Conservation (phyloP, 2,329 filamentous ascomycete species). For the Trichoderma brevicompactum region DNA sequence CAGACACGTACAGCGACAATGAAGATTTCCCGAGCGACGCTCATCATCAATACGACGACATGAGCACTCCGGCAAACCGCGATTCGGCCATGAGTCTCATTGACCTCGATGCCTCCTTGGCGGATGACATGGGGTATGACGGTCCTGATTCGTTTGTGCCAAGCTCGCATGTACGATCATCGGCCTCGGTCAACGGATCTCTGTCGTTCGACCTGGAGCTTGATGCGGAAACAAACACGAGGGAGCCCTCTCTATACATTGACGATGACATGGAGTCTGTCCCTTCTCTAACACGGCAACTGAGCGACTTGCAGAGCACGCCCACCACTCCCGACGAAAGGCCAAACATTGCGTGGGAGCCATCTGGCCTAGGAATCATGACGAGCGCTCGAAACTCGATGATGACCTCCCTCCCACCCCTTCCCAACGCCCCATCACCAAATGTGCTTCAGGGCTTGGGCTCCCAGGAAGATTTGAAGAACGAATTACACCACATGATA, state of each 20-base stretch:
- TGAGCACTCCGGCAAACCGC: constrained; percentile 40
- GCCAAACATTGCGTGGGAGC: constrained; percentile 23
- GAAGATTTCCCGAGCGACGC: constrained; percentile 4
- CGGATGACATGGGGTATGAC: constrained; percentile 35
- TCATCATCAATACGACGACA: constrained; percentile 16
- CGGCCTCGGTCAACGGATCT: constrained; percentile 29
- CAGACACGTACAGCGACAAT: constrained; percentile 18
- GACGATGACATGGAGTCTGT: constrained; percentile 27
- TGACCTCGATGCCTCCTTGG: constrained; percentile 26
- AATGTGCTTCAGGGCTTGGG: constrained; percentile 24
- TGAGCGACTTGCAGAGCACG: constrained; percentile 24
- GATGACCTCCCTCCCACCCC: constrained; percentile 17
- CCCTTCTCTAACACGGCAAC: constrained; percentile 24
- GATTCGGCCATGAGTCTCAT: constrained; percentile 32
- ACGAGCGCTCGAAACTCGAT: constrained; percentile 16
- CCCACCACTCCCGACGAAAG: constrained; percentile 27
- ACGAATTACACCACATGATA: constrained; percentile 25
- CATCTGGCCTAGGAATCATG: constrained; percentile 26
- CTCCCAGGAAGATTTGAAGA: constrained; percentile 26
- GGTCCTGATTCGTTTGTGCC: constrained; percentile 36
- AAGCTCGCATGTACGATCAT: constrained; percentile 37
- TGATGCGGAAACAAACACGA: constrained; percentile 22
- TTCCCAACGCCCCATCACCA: constrained; percentile 21
- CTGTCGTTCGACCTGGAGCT: constrained; percentile 30
- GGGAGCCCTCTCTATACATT: constrained; percentile 26